Conservation (phyloP, 2,329 filamentous ascomycete genomes). For the Calycina herbarum region DNA sequence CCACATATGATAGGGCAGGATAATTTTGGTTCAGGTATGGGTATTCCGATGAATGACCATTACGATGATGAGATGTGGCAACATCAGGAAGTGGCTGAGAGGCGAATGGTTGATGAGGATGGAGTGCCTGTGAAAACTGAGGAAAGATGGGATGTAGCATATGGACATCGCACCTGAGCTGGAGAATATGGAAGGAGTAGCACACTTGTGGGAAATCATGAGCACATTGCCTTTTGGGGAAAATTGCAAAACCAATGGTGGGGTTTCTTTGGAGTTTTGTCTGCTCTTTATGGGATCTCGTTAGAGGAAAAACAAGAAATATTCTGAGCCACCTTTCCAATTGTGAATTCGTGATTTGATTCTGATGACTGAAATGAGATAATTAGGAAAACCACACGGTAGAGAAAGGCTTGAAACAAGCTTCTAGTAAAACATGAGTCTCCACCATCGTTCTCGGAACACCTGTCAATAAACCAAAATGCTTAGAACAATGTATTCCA, state of each 20-base stretch:
- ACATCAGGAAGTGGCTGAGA: background rate
- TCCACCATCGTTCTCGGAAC: too few species aligned
- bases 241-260: background rate
- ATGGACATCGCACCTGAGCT: slow-evolving; percentile 14
- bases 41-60: slow-evolving; percentile 9
- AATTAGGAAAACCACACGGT: background rate
- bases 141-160: slow-evolving; percentile 25
- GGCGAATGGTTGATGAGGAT: background rate
- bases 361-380: background rate
- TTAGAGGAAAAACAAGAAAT: background rate
- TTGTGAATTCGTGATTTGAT: background rate
- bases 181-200: background rate
- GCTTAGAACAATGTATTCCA: too few species aligned
- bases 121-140: slow-evolving; percentile 24
- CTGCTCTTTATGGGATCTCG: background rate
- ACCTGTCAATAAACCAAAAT: too few species aligned
- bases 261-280: background rate
- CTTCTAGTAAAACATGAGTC: background rate
- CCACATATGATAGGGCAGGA: background rate
- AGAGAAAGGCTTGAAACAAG: background rate
- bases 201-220: background rate
- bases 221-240: background rate
- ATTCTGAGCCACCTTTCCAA: background rate
- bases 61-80: slow-evolving; percentile 5
- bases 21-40: slow-evolving; percentile 3